Conservation (phyloP, 1,139 yeast genomes). For the Taphrina pruni region DNA sequence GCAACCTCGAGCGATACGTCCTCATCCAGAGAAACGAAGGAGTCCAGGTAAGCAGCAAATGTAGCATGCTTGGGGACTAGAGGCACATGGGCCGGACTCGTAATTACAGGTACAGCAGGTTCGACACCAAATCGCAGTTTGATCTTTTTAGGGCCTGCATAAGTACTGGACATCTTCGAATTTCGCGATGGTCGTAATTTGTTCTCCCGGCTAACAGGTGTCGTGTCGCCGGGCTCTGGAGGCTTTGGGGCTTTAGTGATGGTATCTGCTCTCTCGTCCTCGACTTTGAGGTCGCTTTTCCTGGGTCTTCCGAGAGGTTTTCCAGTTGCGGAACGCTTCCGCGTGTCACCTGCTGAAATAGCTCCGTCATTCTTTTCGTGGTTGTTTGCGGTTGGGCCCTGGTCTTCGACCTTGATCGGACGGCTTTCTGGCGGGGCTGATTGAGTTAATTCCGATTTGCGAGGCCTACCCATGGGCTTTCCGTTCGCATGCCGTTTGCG, state of each 20-base stretch:
- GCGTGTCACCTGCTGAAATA: not conserved
- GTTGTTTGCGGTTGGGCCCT: not conserved
- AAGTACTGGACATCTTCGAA: not conserved
- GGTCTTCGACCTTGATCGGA: not conserved
- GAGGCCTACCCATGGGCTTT: conserved; percentile 30
- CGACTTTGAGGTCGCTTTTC: conserved; percentile 7
- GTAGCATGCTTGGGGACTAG: conserved; percentile 54
- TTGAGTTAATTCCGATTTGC: conserved; percentile 10
- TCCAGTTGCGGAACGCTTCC: not conserved
- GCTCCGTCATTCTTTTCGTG: not conserved
- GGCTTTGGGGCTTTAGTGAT: too few species aligned
- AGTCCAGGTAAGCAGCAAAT: conserved; percentile 57
- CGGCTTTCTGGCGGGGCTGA: not conserved
- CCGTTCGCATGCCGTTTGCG: conserved; percentile 32
- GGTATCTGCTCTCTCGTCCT: not conserved
- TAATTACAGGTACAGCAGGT: conserved; percentile 58
- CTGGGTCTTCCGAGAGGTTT: conserved; percentile 18
- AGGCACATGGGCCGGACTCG: conserved; percentile 76
- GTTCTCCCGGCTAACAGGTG: not conserved
- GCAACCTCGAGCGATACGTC: conserved; percentile 58
- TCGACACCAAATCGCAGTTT: conserved; percentile 12
- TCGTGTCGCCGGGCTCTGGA: not conserved
- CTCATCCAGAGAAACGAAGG: conserved; percentile 68
- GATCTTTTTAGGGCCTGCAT: conserved; percentile 8
- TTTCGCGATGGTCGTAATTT: not conserved